Conservation (phyloP, 495 filamentous ascomycete genomes). For the Penicillium manginii region DNA sequence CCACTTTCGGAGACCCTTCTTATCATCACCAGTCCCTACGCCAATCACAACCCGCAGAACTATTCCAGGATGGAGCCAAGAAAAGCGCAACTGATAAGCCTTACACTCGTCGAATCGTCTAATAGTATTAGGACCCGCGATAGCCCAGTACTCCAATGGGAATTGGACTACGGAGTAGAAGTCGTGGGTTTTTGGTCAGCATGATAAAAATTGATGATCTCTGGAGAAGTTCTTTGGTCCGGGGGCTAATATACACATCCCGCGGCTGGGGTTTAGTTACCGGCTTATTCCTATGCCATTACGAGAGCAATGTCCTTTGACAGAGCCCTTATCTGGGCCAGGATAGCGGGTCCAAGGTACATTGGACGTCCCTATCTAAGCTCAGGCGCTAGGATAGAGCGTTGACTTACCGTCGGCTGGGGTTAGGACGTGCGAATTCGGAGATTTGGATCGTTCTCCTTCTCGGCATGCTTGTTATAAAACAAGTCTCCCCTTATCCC, state of each 20-base stretch:
- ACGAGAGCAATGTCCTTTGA: constrained; percentile 14
- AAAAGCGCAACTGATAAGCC: constrained; percentile 7
- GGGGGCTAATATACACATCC: background rate
- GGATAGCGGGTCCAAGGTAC: constrained; percentile 6
- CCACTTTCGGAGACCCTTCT: constrained; percentile 15
- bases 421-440: constrained; percentile 32
- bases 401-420: background rate
- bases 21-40: background rate
- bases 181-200: background rate
- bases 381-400: constrained; percentile 9
- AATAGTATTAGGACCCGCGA: background rate
- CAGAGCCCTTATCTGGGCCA: constrained; percentile 17
- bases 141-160: background rate
- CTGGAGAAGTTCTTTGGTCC: background rate
- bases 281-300: constrained; percentile 12
- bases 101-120: background rate
- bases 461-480: background rate
- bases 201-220: background rate
- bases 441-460: constrained; percentile 19
- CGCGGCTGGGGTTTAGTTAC: background rate
- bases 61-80: constrained; percentile 3
- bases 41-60: constrained; percentile 11
- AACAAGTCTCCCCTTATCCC: background rate
- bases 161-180: background rate
- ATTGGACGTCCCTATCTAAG: constrained; percentile 25